phyloP scores from a whole-genome alignment of 805 yeast genomes.

The Myxozyma lipomycoides region DNA sequence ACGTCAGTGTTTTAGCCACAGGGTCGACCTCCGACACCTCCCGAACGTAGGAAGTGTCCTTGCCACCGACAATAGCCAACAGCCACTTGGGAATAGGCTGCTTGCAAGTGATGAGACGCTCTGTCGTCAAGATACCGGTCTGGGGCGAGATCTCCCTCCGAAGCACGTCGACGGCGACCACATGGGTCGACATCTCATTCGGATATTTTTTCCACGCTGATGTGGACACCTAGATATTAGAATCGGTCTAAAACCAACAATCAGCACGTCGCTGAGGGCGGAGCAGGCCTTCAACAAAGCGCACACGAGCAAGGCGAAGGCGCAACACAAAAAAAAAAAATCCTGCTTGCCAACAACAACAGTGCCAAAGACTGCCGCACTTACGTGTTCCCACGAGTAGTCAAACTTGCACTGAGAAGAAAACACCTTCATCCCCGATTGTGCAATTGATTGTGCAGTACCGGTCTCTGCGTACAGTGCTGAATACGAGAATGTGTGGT shows the following conservation, averaged over 20 bases:
- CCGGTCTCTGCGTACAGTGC: too few relatives aligned
- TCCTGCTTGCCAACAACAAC: not conserved
- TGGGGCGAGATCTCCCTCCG: conserved; percentile 60
- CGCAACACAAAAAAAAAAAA: not conserved
- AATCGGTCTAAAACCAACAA: conserved; percentile 48
- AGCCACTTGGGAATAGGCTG: conserved; percentile 87
- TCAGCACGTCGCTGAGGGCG: conserved; percentile 45
- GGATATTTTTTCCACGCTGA: conserved; percentile 98
- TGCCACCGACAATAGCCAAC: conserved; percentile 64
- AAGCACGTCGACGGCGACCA: conserved; percentile 85
- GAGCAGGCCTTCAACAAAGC: conserved; percentile 62
- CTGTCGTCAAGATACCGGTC: conserved; percentile 62
- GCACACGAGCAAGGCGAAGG: not conserved
- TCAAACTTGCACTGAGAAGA: conserved; percentile 63
- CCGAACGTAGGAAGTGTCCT: conserved; percentile 71
- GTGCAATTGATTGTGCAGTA: too few relatives aligned
- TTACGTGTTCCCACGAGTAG: conserved; percentile 88
- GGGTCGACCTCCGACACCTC: conserved; percentile 86
- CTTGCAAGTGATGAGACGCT: conserved; percentile 81
- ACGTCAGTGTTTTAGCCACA: conserved; percentile 54
- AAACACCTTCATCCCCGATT: conserved; percentile 70
- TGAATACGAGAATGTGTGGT: too few relatives aligned
- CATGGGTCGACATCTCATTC: conserved; percentile 89
- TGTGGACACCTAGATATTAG: conserved; percentile 51
- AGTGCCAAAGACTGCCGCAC: conserved; percentile 44